Percentiles rank a stretch among this genome's conserved stretches.
Conservation (phyloP, 2,329 filamentous ascomycete genomes). For the Trichoderma sp. region DNA sequence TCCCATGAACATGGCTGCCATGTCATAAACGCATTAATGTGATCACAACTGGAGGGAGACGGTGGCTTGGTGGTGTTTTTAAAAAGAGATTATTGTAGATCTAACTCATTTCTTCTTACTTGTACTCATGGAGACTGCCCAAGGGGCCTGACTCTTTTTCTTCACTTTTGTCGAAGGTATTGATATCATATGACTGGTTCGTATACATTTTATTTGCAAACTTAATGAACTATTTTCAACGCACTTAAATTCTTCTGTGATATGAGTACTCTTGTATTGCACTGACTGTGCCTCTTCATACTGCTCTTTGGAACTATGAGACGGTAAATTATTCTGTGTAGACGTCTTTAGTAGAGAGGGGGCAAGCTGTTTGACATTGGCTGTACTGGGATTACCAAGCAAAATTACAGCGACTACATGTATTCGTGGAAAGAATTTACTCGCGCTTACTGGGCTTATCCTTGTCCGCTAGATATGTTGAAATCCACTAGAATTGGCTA, state of each 20-base stretch:
- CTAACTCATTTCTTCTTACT: constrained; percentile 27
- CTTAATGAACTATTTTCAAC: constrained; percentile 14
- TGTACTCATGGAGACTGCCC: constrained; percentile 31
- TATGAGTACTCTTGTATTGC: not conserved
- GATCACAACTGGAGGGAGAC: not conserved
- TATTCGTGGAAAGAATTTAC: too few relatives aligned
- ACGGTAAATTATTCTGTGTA: not conserved
- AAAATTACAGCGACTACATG: too few relatives aligned
- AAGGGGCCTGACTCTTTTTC: constrained; percentile 33
- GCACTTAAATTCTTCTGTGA: not conserved
- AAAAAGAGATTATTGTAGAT: constrained; percentile 12
- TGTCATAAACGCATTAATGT: constrained; percentile 22
- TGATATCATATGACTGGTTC: constrained; percentile 51
- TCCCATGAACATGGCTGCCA: constrained; percentile 37
- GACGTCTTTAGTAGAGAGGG: not conserved
- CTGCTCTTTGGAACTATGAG: not conserved
- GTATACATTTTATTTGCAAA: constrained; percentile 48
- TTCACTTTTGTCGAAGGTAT: constrained; percentile 35
- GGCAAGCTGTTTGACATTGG: too few relatives aligned
- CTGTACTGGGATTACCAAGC: too few relatives aligned
- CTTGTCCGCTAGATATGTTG: too few relatives aligned
- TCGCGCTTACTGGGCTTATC: too few relatives aligned
- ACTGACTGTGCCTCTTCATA: not conserved
- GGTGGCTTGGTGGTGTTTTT: not conserved
- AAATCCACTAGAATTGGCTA: too few relatives aligned